Evolutionary conservation across 495 filamentous ascomycete genomes (phyloP).

Genomic region (Lasiosphaeriaceae sp.): DNA sequence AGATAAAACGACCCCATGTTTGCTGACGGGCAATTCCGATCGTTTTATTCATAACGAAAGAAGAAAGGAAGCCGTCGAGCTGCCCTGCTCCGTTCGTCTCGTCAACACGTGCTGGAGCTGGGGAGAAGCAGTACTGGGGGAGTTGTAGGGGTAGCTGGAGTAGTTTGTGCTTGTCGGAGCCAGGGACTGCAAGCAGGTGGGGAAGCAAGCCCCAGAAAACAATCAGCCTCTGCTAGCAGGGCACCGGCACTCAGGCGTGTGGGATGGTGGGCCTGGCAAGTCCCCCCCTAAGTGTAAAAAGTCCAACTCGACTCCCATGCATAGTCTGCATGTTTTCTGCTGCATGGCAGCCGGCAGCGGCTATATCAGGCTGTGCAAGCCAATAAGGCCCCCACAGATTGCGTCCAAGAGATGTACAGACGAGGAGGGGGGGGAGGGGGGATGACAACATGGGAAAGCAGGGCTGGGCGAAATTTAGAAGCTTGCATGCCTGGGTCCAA

Average conservation of each 20-base stretch:
- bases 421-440: neutral
- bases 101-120: neutral
- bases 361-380: neutral
- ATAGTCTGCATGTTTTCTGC: neutral
- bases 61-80: neutral
- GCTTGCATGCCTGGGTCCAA: no score
- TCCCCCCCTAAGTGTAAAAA: constrained; percentile 5
- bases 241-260: neutral
- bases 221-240: constrained; percentile 2
- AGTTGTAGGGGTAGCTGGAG: no score
- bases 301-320: neutral
- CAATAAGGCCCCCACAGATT: neutral
- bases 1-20: constrained; percentile 2
- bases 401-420: neutral
- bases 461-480: neutral
- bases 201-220: neutral
- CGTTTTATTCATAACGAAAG: constrained; percentile 3
- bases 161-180: no score
- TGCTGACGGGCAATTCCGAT: neutral
- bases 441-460: constrained; percentile 1
- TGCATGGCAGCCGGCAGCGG: neutral
- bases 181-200: neutral
- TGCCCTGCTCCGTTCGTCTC: neutral
- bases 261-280: neutral
- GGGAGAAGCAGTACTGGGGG: no score